Base-by-base conservation (phyloP, 192 early-diverging fungal genomes). In the Oehlia diaphana region DNA sequence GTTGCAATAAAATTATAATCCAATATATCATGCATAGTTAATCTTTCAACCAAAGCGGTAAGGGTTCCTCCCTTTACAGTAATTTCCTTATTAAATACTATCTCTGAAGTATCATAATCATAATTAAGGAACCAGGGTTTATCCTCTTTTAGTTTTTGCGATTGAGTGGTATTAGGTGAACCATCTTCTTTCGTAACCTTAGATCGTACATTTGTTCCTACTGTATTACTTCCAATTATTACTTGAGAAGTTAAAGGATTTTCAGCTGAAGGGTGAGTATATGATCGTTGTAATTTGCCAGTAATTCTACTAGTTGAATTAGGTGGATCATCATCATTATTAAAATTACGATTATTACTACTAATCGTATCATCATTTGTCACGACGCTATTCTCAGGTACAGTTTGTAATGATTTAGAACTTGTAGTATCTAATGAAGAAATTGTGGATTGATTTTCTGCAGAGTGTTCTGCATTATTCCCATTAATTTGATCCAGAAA, bases 41-140 rank as follows among this genome's bases (percentile, higher is more conserved):
- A 88, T 19, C 96, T 89, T 83, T 97, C 96, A 7, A 96, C 87
- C 23, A 98, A 87, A 33, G 95, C 96, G 9, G 81, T 78, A 62
- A 98, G 87, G 9, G 96, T 98, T 47, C 95, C 97, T 67, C 96
- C 97, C 80, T 93, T 94, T 44, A 98, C 95, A 76, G 91, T 86
- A 10, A 92, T 93, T 76, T 97, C 97, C 86, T 88, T 91, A 82
- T 94, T 94, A 81, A 95, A 92, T 9, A 93, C 83, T 58, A 98
- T 87, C 16, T 96, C 95, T 33, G 91, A 86, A 9, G 85, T 87
- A 12, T 81, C 76, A 80, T 93, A 93, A 76, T 97, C 96, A 78
- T 94, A 91, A 74, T 87, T 84, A 53, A 98, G 86, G 73, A 90
- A 98, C 96, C 95, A 96, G 0, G 88, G 89, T 74, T 88, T 90